phyloP scores from a whole-genome alignment of 805 yeast genomes.

The Candida tibetensis region DNA sequence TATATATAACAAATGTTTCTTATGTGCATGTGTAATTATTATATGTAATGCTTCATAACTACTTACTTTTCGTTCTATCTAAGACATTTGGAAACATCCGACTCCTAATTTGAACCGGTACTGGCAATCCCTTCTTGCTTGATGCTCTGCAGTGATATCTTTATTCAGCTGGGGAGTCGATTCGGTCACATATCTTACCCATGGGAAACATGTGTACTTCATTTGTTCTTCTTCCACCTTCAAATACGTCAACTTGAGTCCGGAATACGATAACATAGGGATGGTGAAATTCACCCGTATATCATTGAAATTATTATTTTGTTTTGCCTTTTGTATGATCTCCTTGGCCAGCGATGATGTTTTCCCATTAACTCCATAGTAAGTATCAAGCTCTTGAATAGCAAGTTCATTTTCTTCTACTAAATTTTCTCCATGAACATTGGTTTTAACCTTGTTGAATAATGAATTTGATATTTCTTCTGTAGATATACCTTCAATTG shows the following conservation, averaged over 20 bases:
- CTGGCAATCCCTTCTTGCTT: slow-evolving; percentile 4
- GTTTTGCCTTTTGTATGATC: slow-evolving; percentile 12
- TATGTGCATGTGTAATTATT: no score
- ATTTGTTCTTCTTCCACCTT: slow-evolving; percentile 62
- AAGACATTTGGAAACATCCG: slow-evolving; percentile 14
- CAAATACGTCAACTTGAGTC: slow-evolving; percentile 62
- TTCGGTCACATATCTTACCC: slow-evolving; percentile 59
- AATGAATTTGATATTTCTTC: slow-evolving; percentile 11
- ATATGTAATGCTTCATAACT: background rate
- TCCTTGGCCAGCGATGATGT: slow-evolving; percentile 25
- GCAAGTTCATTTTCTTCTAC: slow-evolving; percentile 11
- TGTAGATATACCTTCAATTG: slow-evolving; percentile 17
- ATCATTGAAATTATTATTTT: slow-evolving; percentile 17
- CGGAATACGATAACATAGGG: slow-evolving; percentile 58
- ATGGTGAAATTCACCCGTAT: slow-evolving; percentile 30
- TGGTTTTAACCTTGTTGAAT: slow-evolving; percentile 3
- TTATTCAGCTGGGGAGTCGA: background rate
- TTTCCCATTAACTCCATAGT: slow-evolving; percentile 37
- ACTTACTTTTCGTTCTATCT: slow-evolving; percentile 2
- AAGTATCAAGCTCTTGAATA: slow-evolving; percentile 19
- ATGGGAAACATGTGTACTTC: slow-evolving; percentile 69
- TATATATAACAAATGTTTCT: no score
- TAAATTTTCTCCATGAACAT: slow-evolving; percentile 1
- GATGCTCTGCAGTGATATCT: background rate
- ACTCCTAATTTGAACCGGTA: slow-evolving; percentile 25